Evolutionary conservation across 306 rosid species (phyloP).

Genomic region (Pachyrhizus erosus): DNA sequence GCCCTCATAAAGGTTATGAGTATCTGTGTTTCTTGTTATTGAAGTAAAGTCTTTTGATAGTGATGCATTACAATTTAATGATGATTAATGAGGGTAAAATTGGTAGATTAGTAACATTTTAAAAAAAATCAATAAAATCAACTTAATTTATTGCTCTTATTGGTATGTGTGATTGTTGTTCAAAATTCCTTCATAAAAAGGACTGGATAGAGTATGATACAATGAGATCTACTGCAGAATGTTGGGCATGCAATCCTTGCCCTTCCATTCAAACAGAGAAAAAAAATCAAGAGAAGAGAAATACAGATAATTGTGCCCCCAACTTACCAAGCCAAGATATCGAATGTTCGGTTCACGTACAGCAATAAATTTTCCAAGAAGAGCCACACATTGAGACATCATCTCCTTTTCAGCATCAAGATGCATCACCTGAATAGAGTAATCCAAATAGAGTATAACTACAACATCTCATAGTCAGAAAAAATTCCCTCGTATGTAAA

Average conservation of each 20-base stretch:
- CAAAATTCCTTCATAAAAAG: too few relatives aligned
- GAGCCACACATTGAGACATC: constrained; percentile 99
- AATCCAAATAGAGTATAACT: constrained; percentile 40
- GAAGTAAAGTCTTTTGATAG: too few relatives aligned
- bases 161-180: too few relatives aligned
- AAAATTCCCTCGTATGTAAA: not conserved
- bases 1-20: too few relatives aligned
- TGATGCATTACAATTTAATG: too few relatives aligned
- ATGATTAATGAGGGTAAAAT: too few relatives aligned
- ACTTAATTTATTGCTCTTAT: too few relatives aligned
- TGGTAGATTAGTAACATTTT: too few relatives aligned
- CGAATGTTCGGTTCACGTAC: constrained; percentile 99
- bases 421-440: constrained; percentile 88
- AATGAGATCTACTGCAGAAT: constrained; percentile 13
- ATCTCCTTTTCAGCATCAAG: constrained; percentile 99
- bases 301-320: not conserved
- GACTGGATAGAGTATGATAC: too few relatives aligned
- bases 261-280: not conserved
- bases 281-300: not conserved
- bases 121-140: too few relatives aligned
- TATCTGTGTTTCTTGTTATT: too few relatives aligned
- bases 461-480: not conserved
- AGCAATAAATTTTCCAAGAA: constrained; percentile 98
- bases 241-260: not conserved
- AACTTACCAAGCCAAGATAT: constrained; percentile 95